Evolutionary conservation across 805 yeast genomes (phyloP).

Genomic region (Grigorovia jiainica): DNA sequence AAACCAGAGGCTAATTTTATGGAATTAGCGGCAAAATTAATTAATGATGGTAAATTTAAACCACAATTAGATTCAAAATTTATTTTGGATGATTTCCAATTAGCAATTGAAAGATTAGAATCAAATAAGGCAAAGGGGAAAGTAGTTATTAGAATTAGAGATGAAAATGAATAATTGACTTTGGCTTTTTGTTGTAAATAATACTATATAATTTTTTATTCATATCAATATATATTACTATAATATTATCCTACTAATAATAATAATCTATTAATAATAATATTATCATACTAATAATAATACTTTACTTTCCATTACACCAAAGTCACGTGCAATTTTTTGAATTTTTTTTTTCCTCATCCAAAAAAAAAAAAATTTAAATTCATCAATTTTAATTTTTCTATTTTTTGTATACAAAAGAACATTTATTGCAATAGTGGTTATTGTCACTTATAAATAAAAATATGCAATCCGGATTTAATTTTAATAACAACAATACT

Average conservation of each 20-base stretch:
- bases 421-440: no score
- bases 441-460: not conserved
- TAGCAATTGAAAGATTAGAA: conserved; percentile 42
- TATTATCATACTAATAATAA: no score
- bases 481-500: not conserved
- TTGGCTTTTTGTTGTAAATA: not conserved
- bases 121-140: conserved; percentile 53
- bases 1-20: conserved; percentile 7
- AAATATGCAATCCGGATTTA: not conserved
- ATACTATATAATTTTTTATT: no score
- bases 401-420: no score
- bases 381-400: not conserved
- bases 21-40: conserved; percentile 17
- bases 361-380: no score
- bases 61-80: conserved; percentile 47
- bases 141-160: conserved; percentile 32
- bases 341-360: no score
- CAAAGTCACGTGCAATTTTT: no score
- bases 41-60: conserved; percentile 26
- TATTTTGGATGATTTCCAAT: conserved; percentile 37
- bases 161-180: not conserved
- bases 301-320: no score
- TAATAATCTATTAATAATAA: no score
- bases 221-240: no score
- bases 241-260: no score